Base-by-base conservation (phyloP, 305 asterid species). In the Fraxinus albicans region DNA sequence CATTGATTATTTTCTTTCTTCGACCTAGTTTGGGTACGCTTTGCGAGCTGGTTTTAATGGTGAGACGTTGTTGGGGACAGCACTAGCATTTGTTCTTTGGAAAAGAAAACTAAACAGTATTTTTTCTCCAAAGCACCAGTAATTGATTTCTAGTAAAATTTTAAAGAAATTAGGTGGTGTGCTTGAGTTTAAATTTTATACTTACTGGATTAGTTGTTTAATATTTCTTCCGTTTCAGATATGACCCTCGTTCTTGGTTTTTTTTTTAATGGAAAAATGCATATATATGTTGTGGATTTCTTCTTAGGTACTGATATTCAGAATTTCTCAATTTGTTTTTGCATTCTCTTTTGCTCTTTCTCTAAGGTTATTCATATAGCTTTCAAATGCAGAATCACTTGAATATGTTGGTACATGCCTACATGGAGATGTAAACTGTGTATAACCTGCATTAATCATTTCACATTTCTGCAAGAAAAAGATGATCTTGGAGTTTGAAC, bases 171-270 rank as follows among this genome's bases (percentile, higher is more conserved):
- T 80, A 73, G 86, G 84, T 73, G 67, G 78, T 55, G 83, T 82
- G 83, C 44, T 15, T 82, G 88, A 72, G 72, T 77, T 73, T 31
- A 27, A 69, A 69, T 69, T 31, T 36, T 6, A 70, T 76, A 81
- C 78, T 82, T 83, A 34, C 80, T 74, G 55, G 67, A 79, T 77
- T 35, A 23, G 80, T 55, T 80, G 44, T 67, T 67, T 31, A 83
- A 31, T 81, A 35, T 36, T 75, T 86, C 80, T 84, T 73, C 55
- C 36, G 60, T 85, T 85, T 73, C 73, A 82, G 82, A 78, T 72
- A 23, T 77, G 84, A 75, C 74, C 65, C 42, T 80, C 34, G 15
- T 55, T 77, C 79, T 73, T 73, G 63, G 83, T 81, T 63, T 40
- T 40, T 21, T 27, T 44, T 36, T 36, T 2, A 8, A 65, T 84